Conservation (phyloP, 2,329 filamentous ascomycete genomes). For the Thielaviopsis cerberus region DNA sequence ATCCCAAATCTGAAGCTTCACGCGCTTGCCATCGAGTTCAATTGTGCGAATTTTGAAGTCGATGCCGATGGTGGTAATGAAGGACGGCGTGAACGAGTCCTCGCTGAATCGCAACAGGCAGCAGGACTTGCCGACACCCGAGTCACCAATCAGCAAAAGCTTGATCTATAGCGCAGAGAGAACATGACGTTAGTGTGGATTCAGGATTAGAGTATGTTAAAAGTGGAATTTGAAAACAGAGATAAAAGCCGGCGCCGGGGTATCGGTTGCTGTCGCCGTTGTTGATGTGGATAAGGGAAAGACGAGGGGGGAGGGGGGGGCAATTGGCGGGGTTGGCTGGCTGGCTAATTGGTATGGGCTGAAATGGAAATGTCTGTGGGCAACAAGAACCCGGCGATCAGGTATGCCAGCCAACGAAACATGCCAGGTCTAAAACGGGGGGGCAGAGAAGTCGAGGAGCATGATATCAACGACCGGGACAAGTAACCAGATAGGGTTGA, state of each 20-base stretch:
- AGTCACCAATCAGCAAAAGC: slow-evolving; percentile 88
- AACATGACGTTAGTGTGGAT: slow-evolving; percentile 2
- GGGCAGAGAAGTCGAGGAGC: not conserved
- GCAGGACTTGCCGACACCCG: slow-evolving; percentile 91
- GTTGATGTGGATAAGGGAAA: slow-evolving; percentile 1
- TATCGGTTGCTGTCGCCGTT: not conserved
- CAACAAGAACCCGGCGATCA: not conserved
- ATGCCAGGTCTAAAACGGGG: not conserved
- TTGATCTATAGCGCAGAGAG: slow-evolving; percentile 60
- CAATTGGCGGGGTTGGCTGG: slow-evolving; percentile 13
- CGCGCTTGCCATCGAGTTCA: slow-evolving; percentile 93
- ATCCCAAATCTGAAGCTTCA: slow-evolving; percentile 99
- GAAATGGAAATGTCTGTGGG: not conserved
- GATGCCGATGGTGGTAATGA: slow-evolving; percentile 98
- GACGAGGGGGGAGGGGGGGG: slow-evolving; percentile 13
- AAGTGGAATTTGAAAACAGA: not conserved
- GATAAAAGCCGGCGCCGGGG: not conserved
- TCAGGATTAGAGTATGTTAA: not conserved
- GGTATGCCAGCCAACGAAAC: not conserved
- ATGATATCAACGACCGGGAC: not conserved
- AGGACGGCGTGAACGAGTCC: slow-evolving; percentile 91
- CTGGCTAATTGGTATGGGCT: not conserved
- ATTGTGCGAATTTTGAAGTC: slow-evolving; percentile 99
- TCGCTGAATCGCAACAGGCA: slow-evolving; percentile 92
- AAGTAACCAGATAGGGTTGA: not conserved